These are phyloP conservation scores for Herpomyces periplanetae DNA, from an alignment of 2,329 filamentous ascomycete genomes.

Conservation along the genomic window DNA sequence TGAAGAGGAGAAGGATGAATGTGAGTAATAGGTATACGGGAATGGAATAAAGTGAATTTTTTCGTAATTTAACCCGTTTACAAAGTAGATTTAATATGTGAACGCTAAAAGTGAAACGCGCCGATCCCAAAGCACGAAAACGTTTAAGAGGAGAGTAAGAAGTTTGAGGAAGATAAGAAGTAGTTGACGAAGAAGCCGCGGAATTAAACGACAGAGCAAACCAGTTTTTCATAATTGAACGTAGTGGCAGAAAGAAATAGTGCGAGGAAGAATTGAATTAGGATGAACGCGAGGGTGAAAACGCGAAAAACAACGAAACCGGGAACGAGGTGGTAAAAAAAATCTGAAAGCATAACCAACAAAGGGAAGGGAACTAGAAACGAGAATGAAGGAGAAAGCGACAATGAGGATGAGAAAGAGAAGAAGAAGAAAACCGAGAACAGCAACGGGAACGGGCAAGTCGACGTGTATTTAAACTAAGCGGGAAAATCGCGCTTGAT, in stretches of 20 bases:
- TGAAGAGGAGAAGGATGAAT: no score
- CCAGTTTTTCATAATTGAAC: constrained; percentile 5
- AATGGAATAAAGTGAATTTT: no score
- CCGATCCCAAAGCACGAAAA: constrained; percentile 9
- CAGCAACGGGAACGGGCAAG: constrained; percentile 4
- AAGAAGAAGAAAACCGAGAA: constrained; percentile 6
- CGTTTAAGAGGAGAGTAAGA: constrained; percentile 3
- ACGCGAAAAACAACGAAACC: constrained; percentile 5
- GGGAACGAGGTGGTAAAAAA: constrained; percentile 4
- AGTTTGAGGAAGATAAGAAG: constrained; percentile 1
- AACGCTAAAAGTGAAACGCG: constrained; percentile 5
- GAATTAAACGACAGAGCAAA: constrained; percentile 4
- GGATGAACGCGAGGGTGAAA: constrained; percentile 4
- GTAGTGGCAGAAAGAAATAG: constrained; percentile 3
- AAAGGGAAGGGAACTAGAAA: constrained; percentile 2
- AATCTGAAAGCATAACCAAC: constrained; percentile 4
- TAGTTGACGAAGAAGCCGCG: neutral
- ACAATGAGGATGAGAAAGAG: constrained; percentile 4
- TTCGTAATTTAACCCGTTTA: no score
- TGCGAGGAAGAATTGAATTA: constrained; percentile 5
- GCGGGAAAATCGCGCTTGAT: constrained; percentile 1
- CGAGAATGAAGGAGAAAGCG: constrained; percentile 3
- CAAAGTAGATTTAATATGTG: no score
- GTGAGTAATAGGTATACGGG: no score
- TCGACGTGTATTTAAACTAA: constrained; percentile 3